Evolutionary conservation across 2,329 filamentous ascomycete species (phyloP).

Genomic region (Pseudogymnoascus sp.): DNA sequence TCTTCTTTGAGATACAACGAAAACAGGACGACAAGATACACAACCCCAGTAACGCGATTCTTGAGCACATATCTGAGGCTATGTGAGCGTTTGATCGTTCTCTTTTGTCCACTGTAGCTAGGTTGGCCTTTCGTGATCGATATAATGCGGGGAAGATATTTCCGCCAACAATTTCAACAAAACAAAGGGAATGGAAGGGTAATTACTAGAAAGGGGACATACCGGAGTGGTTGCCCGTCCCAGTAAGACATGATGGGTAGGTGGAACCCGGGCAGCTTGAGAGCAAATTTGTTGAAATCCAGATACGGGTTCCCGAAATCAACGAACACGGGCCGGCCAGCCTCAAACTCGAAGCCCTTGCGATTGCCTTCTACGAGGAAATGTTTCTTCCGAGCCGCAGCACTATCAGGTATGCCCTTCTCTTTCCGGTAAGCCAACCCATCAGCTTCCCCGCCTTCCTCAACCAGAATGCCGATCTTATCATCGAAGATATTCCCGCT

Average conservation of each 20-base stretch:
- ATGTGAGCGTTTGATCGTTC: slow-evolving; percentile 56
- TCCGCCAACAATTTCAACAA: background rate
- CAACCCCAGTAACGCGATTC: slow-evolving; percentile 61
- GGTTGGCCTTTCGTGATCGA: slow-evolving; percentile 5
- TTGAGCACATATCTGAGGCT: slow-evolving; percentile 86
- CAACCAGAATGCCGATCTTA: slow-evolving; percentile 46
- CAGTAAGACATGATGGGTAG: slow-evolving; percentile 69
- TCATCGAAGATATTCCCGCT: slow-evolving; percentile 31
- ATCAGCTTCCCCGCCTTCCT: slow-evolving; percentile 56
- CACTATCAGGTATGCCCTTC: slow-evolving; percentile 42
- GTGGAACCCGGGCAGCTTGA: slow-evolving; percentile 64
- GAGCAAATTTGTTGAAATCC: slow-evolving; percentile 71
- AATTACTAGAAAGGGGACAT: slow-evolving; percentile 28
- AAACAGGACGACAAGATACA: slow-evolving; percentile 77
- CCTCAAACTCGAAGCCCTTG: slow-evolving; percentile 46
- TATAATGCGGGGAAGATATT: background rate
- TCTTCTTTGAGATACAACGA: slow-evolving; percentile 64
- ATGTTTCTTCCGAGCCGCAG: slow-evolving; percentile 51
- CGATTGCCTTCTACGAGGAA: slow-evolving; percentile 42
- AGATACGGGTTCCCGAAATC: slow-evolving; percentile 89
- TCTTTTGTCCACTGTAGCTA: slow-evolving; percentile 21
- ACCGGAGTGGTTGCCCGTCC: slow-evolving; percentile 72
- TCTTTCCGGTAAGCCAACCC: slow-evolving; percentile 38
- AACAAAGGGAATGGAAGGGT: background rate
- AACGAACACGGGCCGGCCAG: slow-evolving; percentile 42